Evolutionary conservation across 1,284 basidiomycete genomes (phyloP), one percentile per base, ranked within the genome.

Genomic region (Xanthoconium separans): DNA sequence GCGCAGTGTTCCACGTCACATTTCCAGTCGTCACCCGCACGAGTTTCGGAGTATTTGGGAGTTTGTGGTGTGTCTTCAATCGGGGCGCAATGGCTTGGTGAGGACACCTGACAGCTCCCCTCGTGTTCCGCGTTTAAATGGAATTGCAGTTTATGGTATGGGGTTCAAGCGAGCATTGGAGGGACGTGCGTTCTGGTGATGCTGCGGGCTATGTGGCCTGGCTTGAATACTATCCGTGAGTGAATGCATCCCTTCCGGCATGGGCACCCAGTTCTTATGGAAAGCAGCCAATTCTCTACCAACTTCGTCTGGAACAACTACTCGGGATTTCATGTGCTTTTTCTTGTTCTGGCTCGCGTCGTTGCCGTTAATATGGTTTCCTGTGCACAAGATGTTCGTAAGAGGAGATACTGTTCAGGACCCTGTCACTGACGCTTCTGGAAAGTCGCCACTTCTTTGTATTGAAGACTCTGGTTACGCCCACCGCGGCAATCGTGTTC

Each of bases 341-440:
- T 87, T 94, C 77, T 75, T 95, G 57, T 95, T 93, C 76, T 93
- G 89, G 83, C 73, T 93, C 41, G 77, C 93, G 51, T 89, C 84
- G 33, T 76, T 94, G 12, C 88, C 90, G 5, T 83, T 85, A 27
- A 87, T 93, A 58, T 91, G 84, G 83, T 85, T 91, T 55, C 88
- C 88, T 5, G 84, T 92, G 42, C 88, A 92, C 74, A 82, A 88
- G 68, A 85, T 93, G 83, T 84, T 62, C 54, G 80, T 70, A 37
- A 60, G 57, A 54, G 53, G 54, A 63, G 46, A 47, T 51, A 55
- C 61, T 59, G 41, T 46, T 51, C 46, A 37, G 55, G 45, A 53
- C 27, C 30, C 39, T 20, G 20, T 51, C 52, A 27, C 61, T 56
- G 15, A 58, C 27, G 6, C 27, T 63, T 64, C 60, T 62, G 43